Evolutionary conservation across 1,284 basidiomycete genomes (phyloP), one percentile per base, ranked within the genome.

Genomic region (Pisolithus thermaeus): DNA sequence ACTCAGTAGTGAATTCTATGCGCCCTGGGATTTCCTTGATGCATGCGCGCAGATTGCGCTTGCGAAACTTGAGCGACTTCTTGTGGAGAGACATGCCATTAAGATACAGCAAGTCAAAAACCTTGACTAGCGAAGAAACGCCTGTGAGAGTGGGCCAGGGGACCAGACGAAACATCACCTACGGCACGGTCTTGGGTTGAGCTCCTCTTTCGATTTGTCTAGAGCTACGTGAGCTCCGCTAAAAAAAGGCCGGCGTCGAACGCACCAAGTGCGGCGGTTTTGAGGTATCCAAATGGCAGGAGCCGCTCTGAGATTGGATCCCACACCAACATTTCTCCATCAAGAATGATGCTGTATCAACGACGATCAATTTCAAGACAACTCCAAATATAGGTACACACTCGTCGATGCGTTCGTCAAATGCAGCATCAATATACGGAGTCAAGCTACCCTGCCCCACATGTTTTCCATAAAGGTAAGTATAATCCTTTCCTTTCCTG

Each of bases 291-390:
- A 58, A 98, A 97, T 0, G 93, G 90, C 11, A 95, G 73, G 61
- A 91, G 90, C 41, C 88, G 81, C 57, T 89, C 85, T 0, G 90
- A 83, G 2, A 87, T 74, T 0, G 94, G 94, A 65, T 97, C 94
- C 89, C 90, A 97, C 2, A 95, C 95, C 40, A 98, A 73, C 94
- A 98, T 97, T 67, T 98, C 95, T 0, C 95, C 94, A 59, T 97
- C 94, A 16, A 97, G 71, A 42, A 97, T 91, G 59, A 94, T 84
- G 47, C 94, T 96, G 54, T 35, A 35, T 35, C 5, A 40, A 46
- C 8, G 44, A 18, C 51, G 23, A 53, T 51, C 28, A 46, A 22
- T 27, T n/a, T 30, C 44, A 14, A 37, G 51, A 14, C 36, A 47
- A 11, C 30, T 3, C 16, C 7, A 28, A 12, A 18, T 54, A 16